phyloP scores from a whole-genome alignment of 2,329 filamentous ascomycete genomes.

The Epichloe sibirici region DNA sequence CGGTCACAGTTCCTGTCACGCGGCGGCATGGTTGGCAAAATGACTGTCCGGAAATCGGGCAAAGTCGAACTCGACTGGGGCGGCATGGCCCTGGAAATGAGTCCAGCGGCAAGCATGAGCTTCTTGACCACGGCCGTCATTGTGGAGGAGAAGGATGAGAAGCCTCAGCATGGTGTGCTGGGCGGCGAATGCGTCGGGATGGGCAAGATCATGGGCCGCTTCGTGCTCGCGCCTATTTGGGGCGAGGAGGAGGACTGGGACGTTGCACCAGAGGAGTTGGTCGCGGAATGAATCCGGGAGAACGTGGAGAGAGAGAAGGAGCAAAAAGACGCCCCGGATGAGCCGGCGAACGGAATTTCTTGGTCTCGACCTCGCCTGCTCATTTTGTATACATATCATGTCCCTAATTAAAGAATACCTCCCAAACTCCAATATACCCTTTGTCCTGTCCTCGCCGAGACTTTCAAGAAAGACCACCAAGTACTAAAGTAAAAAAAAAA shows the following conservation, averaged over 20 bases:
- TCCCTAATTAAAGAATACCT: background rate
- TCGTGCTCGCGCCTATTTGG: slow-evolving; percentile 46
- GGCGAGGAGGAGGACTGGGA: slow-evolving; percentile 46
- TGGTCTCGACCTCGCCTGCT: no score
- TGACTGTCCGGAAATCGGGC: slow-evolving; percentile 49
- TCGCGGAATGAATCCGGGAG: background rate
- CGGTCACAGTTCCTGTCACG: slow-evolving; percentile 30
- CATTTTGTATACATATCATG: no score
- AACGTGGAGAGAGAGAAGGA: background rate
- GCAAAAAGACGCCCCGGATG: background rate
- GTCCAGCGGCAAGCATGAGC: slow-evolving; percentile 37
- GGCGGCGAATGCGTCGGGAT: slow-evolving; percentile 45
- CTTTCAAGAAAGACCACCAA: background rate
- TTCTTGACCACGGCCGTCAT: slow-evolving; percentile 49
- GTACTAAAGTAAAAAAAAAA: background rate
- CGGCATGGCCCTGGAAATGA: slow-evolving; percentile 40
- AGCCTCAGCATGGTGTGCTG: slow-evolving; percentile 28
- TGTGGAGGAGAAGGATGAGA: slow-evolving; percentile 44
- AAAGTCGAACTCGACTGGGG: slow-evolving; percentile 53
- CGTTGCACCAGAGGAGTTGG: slow-evolving; percentile 25
- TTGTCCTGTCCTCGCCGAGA: background rate
- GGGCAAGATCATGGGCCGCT: slow-evolving; percentile 51
- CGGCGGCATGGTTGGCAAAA: slow-evolving; percentile 47
- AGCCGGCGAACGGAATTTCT: no score
- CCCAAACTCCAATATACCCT: background rate